Base-by-base conservation (phyloP, 345 rosid genomes). In the Mercurialis annua region DNA sequence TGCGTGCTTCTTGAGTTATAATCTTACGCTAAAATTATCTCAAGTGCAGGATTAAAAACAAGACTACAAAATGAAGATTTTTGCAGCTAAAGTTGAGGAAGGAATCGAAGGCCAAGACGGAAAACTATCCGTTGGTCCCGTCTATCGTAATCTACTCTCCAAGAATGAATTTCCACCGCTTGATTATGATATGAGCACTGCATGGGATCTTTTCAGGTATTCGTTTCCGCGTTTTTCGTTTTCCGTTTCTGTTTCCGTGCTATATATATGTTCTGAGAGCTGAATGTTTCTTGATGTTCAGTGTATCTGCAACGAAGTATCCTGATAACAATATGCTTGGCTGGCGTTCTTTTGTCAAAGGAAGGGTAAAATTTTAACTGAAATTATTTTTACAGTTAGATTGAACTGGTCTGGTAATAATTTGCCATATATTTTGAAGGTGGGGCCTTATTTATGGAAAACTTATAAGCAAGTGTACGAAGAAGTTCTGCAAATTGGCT, bases 181-280 rank as follows among this genome's bases (percentile, higher is more conserved):
- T 18, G 88, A 81, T 72, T 58, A 76, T 2, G 74, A 78, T 30
- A 75, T 85, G 62, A 27, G 68, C 56, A 86, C 97, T 6, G 68
- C 92, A 36, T 94, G 99, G 99, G 92, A 84, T 77, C 76, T 90
- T 73, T 94, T 87, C 91, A 84, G 90, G 99, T 94, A 52, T 53
- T 21, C 44, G 4, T 46, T 16, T 26, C 6, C 6, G 7, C 4
- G 8, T 16, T 11, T 14, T 4, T 48, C 40, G 1, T 10, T 21
- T 20, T 59, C 3, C 1, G n/a, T 24, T 52, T 3, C 55, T 5
- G 15, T 24, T 18, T 21, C 42, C 8, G 17, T 21, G 33, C 9
- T 44, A 17, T 24, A 20, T 21, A 14, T 42, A 12, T 21, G 24
- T 34, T 62, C 56, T 54, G 44, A 71, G 26, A 51, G 18, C n/a